Base-by-base conservation (phyloP, 2,329 filamentous ascomycete species). In the Microcyclospora pomicola region DNA sequence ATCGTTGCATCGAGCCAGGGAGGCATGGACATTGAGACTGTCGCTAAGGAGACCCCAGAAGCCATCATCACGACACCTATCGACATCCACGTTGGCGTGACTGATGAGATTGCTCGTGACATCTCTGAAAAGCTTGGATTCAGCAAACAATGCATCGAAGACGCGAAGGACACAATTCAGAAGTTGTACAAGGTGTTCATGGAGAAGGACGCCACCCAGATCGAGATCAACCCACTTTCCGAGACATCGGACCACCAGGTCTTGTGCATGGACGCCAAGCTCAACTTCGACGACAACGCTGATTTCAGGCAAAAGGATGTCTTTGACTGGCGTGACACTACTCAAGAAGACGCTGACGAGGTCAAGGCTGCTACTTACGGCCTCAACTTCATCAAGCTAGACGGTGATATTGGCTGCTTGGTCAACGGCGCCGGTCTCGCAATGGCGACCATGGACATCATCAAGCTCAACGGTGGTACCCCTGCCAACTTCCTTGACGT, bases 371-470 rank as follows among this genome's bases (percentile, higher is more conserved):
- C 87, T 56, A 72, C 93, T 74, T 87, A 68, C 51, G 85, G 85
- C 56, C 77, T 98, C 52, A 98, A 98, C 78, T 98, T 98, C 72
- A 98, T 98, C 75, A 98, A 98, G 77, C 81, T 98, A 45, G 91
- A 96, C 60, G 91, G 91, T 62, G 91, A 98, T 62, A 98, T 98
- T 62, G 91, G 91, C 66, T 98, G 91, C 72, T 74, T 96, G 43
- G 91, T 98, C 71, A 98, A 98, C 71, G 91, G 91, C 62, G 91
- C 91, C 56, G 91, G 91, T 70, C 82, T 98, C 51, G 91, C 91
- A 67, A 98, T 98, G 91, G 91, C 91, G 47, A 98, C 91, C 62
- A 98, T 98, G 91, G 91, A 98, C 66, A 96, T 98, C 65, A 98
- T 98, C 76, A 96, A 98, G 78, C 77, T 98, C 47, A 98, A 96